phyloP scores from a whole-genome alignment of 2,329 filamentous ascomycete genomes.

The Apiospora aurea region DNA sequence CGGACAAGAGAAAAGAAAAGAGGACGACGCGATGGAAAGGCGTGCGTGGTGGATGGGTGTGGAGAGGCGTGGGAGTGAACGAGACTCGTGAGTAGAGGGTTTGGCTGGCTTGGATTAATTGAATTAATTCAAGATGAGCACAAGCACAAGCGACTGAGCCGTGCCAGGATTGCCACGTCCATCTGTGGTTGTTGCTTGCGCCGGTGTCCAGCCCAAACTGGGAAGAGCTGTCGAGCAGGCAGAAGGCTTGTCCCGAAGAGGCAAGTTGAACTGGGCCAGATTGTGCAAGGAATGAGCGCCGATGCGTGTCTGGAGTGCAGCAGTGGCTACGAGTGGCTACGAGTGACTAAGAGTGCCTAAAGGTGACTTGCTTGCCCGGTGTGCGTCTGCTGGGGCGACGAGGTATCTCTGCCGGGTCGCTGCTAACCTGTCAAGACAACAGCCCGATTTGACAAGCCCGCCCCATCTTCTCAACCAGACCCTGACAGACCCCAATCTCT shows the following conservation, averaged over 20 bases:
- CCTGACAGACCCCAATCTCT: constrained; percentile 21
- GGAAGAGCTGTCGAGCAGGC: constrained; percentile 22
- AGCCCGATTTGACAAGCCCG: constrained; percentile 22
- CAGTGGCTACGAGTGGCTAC: not conserved
- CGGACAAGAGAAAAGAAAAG: constrained; percentile 4
- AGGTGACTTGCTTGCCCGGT: not conserved
- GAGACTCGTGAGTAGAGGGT: constrained; percentile 7
- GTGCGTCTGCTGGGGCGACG: constrained; percentile 3
- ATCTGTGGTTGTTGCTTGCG: constrained; percentile 9
- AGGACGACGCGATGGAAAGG: constrained; percentile 21
- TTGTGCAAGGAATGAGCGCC: constrained; percentile 6
- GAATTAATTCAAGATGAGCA: constrained; percentile 22
- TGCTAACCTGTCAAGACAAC: constrained; percentile 12
- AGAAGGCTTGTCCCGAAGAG: constrained; percentile 4
- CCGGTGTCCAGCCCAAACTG: constrained; percentile 14
- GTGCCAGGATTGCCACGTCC: constrained; percentile 24
- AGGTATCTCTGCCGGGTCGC: not conserved
- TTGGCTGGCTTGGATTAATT: constrained; percentile 3
- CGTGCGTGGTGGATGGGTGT: constrained; percentile 22
- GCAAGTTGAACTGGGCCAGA: not conserved
- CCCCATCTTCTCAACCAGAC: constrained; percentile 18
- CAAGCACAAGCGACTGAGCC: constrained; percentile 17
- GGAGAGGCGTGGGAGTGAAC: constrained; percentile 22
- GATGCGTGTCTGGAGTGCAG: not conserved
- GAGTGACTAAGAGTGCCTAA: no score